Evolutionary conservation across 2,329 filamentous ascomycete genomes (phyloP).

Genomic region (Endoconidiophora polonica): DNA sequence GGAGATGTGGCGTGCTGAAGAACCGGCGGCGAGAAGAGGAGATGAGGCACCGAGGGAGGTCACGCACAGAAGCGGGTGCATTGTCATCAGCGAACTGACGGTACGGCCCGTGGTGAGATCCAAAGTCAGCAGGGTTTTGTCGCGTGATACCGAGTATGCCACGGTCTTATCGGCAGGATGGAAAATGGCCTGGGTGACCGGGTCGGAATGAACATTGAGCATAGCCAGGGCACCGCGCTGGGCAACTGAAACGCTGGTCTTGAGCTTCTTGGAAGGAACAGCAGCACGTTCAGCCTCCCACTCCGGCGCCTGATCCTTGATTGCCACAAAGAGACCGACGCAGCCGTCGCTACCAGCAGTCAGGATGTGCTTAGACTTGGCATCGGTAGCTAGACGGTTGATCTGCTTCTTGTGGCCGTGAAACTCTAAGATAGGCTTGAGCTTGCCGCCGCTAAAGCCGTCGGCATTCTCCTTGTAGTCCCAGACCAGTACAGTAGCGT

Average conservation of each 20-base stretch:
- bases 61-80: conserved; percentile 68
- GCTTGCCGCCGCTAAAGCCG: conserved; percentile 46
- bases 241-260: conserved; percentile 28
- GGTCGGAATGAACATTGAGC: conserved; percentile 52
- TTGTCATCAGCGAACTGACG: conserved; percentile 69
- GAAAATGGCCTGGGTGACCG: conserved; percentile 69
- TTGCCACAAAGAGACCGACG: conserved; percentile 78
- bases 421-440: conserved; percentile 63
- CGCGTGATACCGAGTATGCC: conserved; percentile 79
- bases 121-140: conserved; percentile 80
- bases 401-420: conserved; percentile 66
- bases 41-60: conserved; percentile 43
- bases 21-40: conserved; percentile 52
- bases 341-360: conserved; percentile 71
- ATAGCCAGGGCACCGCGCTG: conserved; percentile 67
- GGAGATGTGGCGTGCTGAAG: conserved; percentile 71
- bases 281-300: conserved; percentile 51
- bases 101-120: conserved; percentile 67
- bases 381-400: conserved; percentile 57
- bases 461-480: conserved; percentile 58
- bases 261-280: conserved; percentile 26
- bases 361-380: conserved; percentile 58
- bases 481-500: conserved; percentile 78
- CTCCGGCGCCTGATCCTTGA: conserved; percentile 56
- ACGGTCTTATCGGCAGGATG: conserved; percentile 72